Conservation (phyloP, 495 filamentous ascomycete genomes). For the Lasiosphaeria miniovina region DNA sequence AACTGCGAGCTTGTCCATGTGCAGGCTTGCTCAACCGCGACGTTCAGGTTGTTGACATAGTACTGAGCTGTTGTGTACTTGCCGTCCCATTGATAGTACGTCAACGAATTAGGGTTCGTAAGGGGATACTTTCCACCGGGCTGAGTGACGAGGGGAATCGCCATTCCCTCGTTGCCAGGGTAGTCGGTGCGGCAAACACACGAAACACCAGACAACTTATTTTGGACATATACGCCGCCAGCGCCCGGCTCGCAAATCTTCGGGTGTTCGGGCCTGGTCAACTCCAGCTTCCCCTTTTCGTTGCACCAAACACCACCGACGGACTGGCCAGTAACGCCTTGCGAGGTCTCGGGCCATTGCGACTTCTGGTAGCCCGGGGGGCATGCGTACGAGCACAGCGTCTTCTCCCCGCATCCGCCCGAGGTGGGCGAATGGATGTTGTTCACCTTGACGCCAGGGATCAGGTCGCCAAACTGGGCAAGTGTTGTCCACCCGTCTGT, state of each 20-base stretch:
- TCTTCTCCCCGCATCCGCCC: constrained; percentile 58
- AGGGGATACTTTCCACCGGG: constrained; percentile 57
- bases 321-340: constrained; percentile 81
- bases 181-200: constrained; percentile 95
- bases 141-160: constrained; percentile 64
- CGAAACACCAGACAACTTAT: constrained; percentile 61
- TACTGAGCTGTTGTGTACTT: constrained; percentile 85
- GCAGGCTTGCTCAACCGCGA: constrained; percentile 68
- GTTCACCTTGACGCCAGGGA: constrained; percentile 36
- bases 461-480: constrained; percentile 51
- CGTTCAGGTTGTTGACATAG: constrained; percentile 85
- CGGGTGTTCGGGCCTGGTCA: constrained; percentile 63
- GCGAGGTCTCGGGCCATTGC: constrained; percentile 74
- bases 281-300: constrained; percentile 66
- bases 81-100: constrained; percentile 75
- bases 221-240: constrained; percentile 67
- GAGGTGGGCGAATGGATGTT: constrained; percentile 62
- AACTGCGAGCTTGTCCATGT: constrained; percentile 61
- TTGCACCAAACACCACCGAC: constrained; percentile 87
- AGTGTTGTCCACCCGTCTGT: constrained; percentile 80
- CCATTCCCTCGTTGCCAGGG: constrained; percentile 83
- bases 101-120: constrained; percentile 66
- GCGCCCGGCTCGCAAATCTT: constrained; percentile 75
- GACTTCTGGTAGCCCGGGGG: constrained; percentile 87
- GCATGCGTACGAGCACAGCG: constrained; percentile 92